Percentiles rank a stretch among this genome's conserved stretches.
phyloP scores from a whole-genome alignment of 2,329 filamentous ascomycete genomes.

The Aspergillus intermedius region DNA sequence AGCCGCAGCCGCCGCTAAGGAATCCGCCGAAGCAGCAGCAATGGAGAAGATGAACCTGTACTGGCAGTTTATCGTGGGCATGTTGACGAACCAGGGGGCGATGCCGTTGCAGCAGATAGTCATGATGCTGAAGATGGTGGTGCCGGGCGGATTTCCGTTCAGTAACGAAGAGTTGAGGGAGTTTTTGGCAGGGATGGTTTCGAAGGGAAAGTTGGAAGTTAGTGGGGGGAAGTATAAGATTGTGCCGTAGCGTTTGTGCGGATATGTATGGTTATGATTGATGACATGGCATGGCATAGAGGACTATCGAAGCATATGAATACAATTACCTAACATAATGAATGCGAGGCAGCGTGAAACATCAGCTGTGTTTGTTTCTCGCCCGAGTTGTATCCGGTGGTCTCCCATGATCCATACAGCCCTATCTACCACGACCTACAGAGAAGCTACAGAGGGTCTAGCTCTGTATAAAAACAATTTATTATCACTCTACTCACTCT shows the following conservation, averaged over 20 bases:
- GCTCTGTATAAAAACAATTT: too few species aligned
- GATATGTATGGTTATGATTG: too few species aligned
- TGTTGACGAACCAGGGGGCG: constrained; percentile 85
- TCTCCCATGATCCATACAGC: too few species aligned
- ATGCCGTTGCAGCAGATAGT: constrained; percentile 77
- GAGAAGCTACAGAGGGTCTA: too few species aligned
- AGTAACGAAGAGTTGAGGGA: constrained; percentile 80
- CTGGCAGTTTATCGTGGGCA: constrained; percentile 86
- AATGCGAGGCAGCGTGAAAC: too few species aligned
- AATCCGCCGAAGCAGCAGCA: constrained; percentile 51
- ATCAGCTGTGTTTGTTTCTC: too few species aligned
- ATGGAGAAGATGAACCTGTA: constrained; percentile 68
- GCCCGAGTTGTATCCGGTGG: too few species aligned
- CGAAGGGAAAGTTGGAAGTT: constrained; percentile 62
- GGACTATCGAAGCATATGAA: too few species aligned
- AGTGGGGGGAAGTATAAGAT: constrained; percentile 62
- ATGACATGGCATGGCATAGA: too few species aligned
- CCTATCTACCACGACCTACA: too few species aligned
- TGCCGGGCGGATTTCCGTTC: constrained; percentile 82
- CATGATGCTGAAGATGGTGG: constrained; percentile 92
- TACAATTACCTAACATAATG: too few species aligned
- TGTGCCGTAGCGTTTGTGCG: constrained; percentile 4
- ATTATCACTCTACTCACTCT: too few species aligned
- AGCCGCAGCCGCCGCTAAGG: constrained; percentile 37
- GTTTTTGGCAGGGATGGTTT: constrained; percentile 73